Conservation (phyloP, 805 yeast genomes). For the Metschnikowia picachoensis region DNA sequence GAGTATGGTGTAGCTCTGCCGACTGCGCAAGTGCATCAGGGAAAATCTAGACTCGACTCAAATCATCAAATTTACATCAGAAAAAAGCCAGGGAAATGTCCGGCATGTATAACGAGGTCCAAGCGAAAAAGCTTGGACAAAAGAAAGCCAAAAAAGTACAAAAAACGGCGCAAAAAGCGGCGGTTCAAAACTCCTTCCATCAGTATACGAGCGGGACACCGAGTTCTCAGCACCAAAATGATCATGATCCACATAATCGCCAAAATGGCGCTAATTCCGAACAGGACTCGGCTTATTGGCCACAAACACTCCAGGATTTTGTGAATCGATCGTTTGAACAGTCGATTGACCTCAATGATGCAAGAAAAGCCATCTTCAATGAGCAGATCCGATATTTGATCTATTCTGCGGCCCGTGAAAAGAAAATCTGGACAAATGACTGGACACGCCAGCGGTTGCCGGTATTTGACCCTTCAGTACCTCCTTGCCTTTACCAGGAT, state of each 20-base stretch:
- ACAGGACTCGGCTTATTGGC: conserved; percentile 41
- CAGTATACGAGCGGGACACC: background rate
- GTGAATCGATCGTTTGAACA: conserved; percentile 44
- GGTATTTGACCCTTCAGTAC: conserved; percentile 22
- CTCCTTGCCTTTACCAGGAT: conserved; percentile 13
- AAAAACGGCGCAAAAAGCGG: background rate
- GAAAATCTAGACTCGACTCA: too few relatives aligned
- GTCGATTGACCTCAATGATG: conserved; percentile 32
- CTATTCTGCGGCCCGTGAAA: conserved; percentile 43
- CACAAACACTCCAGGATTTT: conserved; percentile 48
- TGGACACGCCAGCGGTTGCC: conserved; percentile 56
- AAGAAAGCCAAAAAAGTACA: background rate
- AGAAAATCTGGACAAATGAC: conserved; percentile 45
- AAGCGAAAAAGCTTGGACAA: conserved; percentile 15
- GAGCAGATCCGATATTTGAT: conserved; percentile 47
- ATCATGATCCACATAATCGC: background rate
- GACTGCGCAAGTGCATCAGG: too few relatives aligned
- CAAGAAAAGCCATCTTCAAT: conserved; percentile 39
- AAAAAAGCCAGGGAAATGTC: conserved; percentile 4
- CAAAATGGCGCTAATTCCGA: background rate
- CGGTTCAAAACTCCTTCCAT: background rate
- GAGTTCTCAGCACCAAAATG: background rate
- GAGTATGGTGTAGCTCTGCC: too few relatives aligned
- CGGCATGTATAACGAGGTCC: conserved; percentile 25
- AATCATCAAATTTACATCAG: background rate